Evolutionary conservation across 106 monocot species (phyloP), one percentile per base, ranked within the genome.

Genomic region (Gastrodia elata): DNA sequence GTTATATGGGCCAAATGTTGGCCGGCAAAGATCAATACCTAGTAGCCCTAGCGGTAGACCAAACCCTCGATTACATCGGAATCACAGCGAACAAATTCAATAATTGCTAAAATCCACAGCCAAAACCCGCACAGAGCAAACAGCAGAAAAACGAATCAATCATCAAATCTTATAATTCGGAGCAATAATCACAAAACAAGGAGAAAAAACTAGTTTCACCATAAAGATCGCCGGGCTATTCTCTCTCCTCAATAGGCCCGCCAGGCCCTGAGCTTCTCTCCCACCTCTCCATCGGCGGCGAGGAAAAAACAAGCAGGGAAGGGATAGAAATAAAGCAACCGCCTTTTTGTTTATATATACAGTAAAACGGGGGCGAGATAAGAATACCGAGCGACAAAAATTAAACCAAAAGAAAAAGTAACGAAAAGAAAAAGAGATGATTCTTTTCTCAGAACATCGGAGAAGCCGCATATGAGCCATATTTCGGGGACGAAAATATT

Each of bases 261-360:
- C 37, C 0, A 26, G 25, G 69, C 69, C 8, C 39, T 22, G 39
- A 11, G 69, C 22, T 40, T 69, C 26, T 41, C 40, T 38, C 38
- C 38, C 69, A 9, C 69, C 26, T 34, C 67, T 25, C 40, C 40
- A 69, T 67, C 69, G 7, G 69, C 69, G 41, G 40, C 40, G 69
- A 38, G 36, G 34, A 67, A 8, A 67, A 37, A 37, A 4, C 67
- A 32, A 67, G 37, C 4, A 18, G 15, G 38, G 36, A 37, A 67
- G 64, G 14, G 18, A 35, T 0, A 34, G 67, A 15, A 37, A 65
- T 20, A 20, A 59, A 59, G 28, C 27, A 8, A 30, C 61, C 14
- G 28, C 30, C 28, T 32, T 32, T 61, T 11, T 61, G 14, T 61
- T 11, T 61, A 58, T 26, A 27, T 61, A 61, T 11, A 30, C 10